Base-by-base conservation (phyloP, 2,329 filamentous ascomycete genomes). In the Sporothrix pallida region DNA sequence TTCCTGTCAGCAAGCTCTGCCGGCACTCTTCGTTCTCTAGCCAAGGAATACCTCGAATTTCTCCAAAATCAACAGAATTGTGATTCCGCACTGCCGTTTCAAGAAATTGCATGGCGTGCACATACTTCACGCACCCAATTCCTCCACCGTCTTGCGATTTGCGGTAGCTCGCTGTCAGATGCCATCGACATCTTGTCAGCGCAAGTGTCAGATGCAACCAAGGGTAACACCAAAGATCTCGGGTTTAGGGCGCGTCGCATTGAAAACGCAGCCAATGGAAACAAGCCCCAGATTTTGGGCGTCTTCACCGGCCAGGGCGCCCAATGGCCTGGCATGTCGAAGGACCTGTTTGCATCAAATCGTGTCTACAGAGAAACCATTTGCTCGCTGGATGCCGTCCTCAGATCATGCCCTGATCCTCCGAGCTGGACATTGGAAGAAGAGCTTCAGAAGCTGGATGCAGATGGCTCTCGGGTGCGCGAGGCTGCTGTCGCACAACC, bases 351-450 rank as follows among this genome's bases (percentile, higher is more conserved):
- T 2, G 76, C 1, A 5, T 42, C n/a, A 26, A 69, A n/a, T 46
- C 20, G 8, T 37, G 54, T 17, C 68, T 73, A 82, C 70, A 79
- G 80, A 8, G 50, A 79, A 13, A 78, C 79, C 0, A 83, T 85
- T 42, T 77, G 76, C 1, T 62, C 48, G 3, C 78, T 85, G 0
- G 82, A 84, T 70, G 42, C 70, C 0, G 74, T 81, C 37, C 78
- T 82, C 20, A 73, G 76, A 46, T 46, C 74, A 3, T 78, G 78
- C 23, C 72, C 76, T n/a, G 37, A 70, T 17, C 70, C 73, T 2
- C 73, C 73, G 0, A 1, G 13, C 2, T 44, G 77, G 75, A 68
- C 67, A 17, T 3, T 72, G 67, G 56, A 15, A 15, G 37, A 72
- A 7, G 74, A 77, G 26, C 63, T 78, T 0, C 13, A 42, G 20